phyloP scores from a whole-genome alignment of 176 grass and related monocot genomes.

The Areca catechu region DNA sequence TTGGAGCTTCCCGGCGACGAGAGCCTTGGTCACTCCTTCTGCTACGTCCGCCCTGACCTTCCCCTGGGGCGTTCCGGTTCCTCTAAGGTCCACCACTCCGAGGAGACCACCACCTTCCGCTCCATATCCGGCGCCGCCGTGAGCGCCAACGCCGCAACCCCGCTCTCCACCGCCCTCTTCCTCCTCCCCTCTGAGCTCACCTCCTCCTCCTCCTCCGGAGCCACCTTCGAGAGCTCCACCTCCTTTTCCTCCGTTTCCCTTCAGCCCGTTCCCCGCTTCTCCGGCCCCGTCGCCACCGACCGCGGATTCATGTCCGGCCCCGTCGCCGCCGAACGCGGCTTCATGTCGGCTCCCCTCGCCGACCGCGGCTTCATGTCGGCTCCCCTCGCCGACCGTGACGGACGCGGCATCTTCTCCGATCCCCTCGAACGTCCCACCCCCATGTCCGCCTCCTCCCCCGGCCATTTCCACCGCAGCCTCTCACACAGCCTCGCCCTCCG shows the following conservation, averaged over 20 bases:
- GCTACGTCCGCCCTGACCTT: slow-evolving; percentile 30
- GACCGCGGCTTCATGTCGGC: slow-evolving; percentile 29
- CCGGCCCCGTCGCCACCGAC: neutral
- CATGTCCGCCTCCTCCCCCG: slow-evolving; percentile 10
- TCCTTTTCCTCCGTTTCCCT: slow-evolving; percentile 59
- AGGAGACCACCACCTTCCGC: slow-evolving; percentile 18
- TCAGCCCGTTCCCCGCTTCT: slow-evolving; percentile 35
- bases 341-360: neutral
- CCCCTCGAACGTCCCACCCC: slow-evolving; percentile 35
- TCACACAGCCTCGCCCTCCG: slow-evolving; percentile 19
- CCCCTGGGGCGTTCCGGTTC: neutral
- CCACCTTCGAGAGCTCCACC: slow-evolving; percentile 71
- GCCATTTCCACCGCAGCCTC: slow-evolving; percentile 12
- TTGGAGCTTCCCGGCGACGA: slow-evolving; percentile 40
- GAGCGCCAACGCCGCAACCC: slow-evolving; percentile 59
- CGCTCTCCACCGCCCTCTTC: slow-evolving; percentile 33
- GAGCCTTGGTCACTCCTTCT: slow-evolving; percentile 73
- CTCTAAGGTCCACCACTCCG: neutral
- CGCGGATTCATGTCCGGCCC: neutral
- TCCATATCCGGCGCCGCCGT: slow-evolving; percentile 70
- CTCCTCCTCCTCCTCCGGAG: slow-evolving; percentile 13
- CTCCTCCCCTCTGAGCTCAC: slow-evolving; percentile 19
- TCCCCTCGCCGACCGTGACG: slow-evolving; percentile 10
- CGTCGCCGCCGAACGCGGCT: slow-evolving; percentile 12
- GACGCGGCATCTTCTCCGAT: slow-evolving; percentile 24